Conservation (phyloP, 768 basidiomycete species). For the Leccinum disarticulatum region DNA sequence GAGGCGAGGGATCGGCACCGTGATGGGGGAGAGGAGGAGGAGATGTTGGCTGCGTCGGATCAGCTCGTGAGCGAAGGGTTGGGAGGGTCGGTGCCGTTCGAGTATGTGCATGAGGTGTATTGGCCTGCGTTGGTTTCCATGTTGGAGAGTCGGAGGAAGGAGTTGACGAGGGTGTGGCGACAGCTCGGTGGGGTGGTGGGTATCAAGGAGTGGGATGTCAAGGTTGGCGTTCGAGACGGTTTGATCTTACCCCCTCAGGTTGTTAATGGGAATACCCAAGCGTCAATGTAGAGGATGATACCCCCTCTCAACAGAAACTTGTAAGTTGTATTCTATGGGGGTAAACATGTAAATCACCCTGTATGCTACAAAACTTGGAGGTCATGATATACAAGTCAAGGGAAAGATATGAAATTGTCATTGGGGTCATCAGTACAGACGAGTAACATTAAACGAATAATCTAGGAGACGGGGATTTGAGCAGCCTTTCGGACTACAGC, state of each 20-base stretch:
- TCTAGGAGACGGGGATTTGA: slow-evolving; percentile 14
- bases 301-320: background rate
- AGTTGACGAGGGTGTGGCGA: slow-evolving; percentile 64
- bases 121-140: slow-evolving; percentile 65
- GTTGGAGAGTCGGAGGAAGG: slow-evolving; percentile 49
- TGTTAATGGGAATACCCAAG: background rate
- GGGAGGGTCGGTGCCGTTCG: slow-evolving; percentile 65
- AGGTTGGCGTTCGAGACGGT: slow-evolving; percentile 34
- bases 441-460: slow-evolving; percentile 26
- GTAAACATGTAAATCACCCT: background rate
- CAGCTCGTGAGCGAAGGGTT: slow-evolving; percentile 72
- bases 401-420: slow-evolving; percentile 18
- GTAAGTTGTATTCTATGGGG: background rate
- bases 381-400: background rate
- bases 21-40: slow-evolving; percentile 2
- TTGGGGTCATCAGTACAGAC: slow-evolving; percentile 26
- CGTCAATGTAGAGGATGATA: background rate
- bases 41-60: slow-evolving; percentile 57
- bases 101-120: slow-evolving; percentile 73
- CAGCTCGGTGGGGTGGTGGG: slow-evolving; percentile 68
- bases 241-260: background rate
- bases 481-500: slow-evolving; percentile 6
- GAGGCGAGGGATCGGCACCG: slow-evolving; percentile 21
- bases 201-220: slow-evolving; percentile 80
- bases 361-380: background rate